Conservation (phyloP, 176 grass and related monocot species). For the Puya raimondii region DNA sequence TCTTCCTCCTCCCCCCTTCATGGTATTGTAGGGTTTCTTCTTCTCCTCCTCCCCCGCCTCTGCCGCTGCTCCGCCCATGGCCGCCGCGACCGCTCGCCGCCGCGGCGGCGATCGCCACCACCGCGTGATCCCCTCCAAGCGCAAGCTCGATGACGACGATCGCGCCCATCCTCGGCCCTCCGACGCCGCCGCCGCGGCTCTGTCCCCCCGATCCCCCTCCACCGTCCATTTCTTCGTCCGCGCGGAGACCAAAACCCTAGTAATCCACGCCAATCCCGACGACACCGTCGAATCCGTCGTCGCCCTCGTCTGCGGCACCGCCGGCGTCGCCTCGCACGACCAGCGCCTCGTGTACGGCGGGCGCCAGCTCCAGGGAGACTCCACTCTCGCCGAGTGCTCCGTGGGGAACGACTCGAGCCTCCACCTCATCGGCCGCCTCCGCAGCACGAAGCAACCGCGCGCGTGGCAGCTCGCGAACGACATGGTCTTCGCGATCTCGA, state of each 20-base stretch:
- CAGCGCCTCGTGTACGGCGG: slow-evolving; percentile 64
- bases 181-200: slow-evolving; percentile 19
- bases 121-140: slow-evolving; percentile 38
- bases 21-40: not conserved
- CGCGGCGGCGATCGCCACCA: slow-evolving; percentile 20
- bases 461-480: slow-evolving; percentile 78
- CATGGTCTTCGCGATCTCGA: slow-evolving; percentile 27
- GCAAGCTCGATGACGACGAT: slow-evolving; percentile 20
- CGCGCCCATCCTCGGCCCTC: not conserved
- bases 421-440: slow-evolving; percentile 53
- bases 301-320: slow-evolving; percentile 18
- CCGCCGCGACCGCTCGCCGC: not conserved
- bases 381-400: slow-evolving; percentile 36
- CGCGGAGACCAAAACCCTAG: slow-evolving; percentile 53
- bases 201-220: slow-evolving; percentile 21
- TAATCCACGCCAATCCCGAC: slow-evolving; percentile 42
- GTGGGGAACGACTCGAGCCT: slow-evolving; percentile 56
- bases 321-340: slow-evolving; percentile 33
- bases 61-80: slow-evolving; percentile 1
- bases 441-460: slow-evolving; percentile 55
- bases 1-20: not conserved
- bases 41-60: slow-evolving; percentile 17
- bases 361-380: slow-evolving; percentile 52
- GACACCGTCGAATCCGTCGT: slow-evolving; percentile 51
- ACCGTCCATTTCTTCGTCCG: slow-evolving; percentile 79